Conservation (phyloP, 2,329 filamentous ascomycete species). For the Cladosporium phlei region DNA sequence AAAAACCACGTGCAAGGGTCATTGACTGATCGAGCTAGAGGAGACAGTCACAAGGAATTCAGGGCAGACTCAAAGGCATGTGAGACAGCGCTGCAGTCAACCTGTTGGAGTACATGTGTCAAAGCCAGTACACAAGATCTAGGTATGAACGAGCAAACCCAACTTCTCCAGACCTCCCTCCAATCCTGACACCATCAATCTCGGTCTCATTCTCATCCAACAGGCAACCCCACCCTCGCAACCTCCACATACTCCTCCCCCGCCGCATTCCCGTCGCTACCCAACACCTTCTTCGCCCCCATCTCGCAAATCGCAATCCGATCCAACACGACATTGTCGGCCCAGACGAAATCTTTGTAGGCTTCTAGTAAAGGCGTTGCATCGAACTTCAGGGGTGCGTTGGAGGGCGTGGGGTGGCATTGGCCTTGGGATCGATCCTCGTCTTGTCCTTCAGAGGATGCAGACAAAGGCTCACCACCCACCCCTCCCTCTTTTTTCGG, state of each 20-base stretch:
- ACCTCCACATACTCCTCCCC: conserved; percentile 52
- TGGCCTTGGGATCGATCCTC: conserved; percentile 16
- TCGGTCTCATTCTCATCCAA: background rate
- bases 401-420: conserved; percentile 32
- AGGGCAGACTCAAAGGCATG: no score
- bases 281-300: conserved; percentile 67
- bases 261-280: conserved; percentile 44
- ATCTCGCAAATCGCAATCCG: conserved; percentile 76
- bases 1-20: no score
- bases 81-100: no score
- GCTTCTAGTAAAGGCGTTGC: conserved; percentile 42
- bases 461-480: conserved; percentile 11
- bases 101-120: no score
- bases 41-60: no score
- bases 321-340: conserved; percentile 61
- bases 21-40: no score
- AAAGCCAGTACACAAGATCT: no score
- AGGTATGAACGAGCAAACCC: no score
- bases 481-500: no score
- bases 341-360: conserved; percentile 67
- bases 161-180: no score
- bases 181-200: background rate
- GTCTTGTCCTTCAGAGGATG: background rate
- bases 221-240: conserved; percentile 24
- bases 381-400: conserved; percentile 39